Percentiles rank a stretch among this genome's conserved stretches.
Evolutionary conservation across 2,329 filamentous ascomycete species (phyloP).

Genomic region (Colletotrichum sansevieriae): DNA sequence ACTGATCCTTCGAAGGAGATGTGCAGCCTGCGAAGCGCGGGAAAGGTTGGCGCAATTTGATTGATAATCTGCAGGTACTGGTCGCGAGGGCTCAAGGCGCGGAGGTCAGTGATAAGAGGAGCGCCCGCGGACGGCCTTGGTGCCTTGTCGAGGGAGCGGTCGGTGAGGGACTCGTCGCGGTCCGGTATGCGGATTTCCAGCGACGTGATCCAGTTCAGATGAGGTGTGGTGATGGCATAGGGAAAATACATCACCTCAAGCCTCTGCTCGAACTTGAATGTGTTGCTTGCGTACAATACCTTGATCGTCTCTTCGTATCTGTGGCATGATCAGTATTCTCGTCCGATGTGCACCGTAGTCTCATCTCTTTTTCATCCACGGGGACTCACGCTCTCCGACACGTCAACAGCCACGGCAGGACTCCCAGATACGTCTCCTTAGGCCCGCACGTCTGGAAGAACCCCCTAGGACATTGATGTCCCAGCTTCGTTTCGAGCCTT

Average conservation of each 20-base stretch:
- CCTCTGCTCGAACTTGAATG: slow-evolving; percentile 41
- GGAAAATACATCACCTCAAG: slow-evolving; percentile 41
- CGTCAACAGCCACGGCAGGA: slow-evolving; percentile 39
- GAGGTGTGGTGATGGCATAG: slow-evolving; percentile 17
- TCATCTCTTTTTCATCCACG: background rate
- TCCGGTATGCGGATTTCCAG: slow-evolving; percentile 41
- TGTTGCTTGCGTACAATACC: slow-evolving; percentile 41
- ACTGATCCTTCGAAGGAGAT: slow-evolving; percentile 41
- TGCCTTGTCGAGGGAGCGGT: slow-evolving; percentile 31
- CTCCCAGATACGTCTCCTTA: slow-evolving; percentile 35
- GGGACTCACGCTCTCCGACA: slow-evolving; percentile 41
- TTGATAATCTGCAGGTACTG: slow-evolving; percentile 37
- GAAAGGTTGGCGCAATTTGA: slow-evolving; percentile 27
- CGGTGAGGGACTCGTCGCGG: slow-evolving; percentile 36
- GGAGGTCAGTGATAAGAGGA: slow-evolving; percentile 25
- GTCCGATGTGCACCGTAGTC: slow-evolving; percentile 13
- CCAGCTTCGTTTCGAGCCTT: slow-evolving; percentile 36
- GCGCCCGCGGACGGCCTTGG: slow-evolving; percentile 18
- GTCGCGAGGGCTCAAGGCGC: slow-evolving; percentile 21
- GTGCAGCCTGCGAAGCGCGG: slow-evolving; percentile 39
- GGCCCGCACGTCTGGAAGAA: slow-evolving; percentile 39
- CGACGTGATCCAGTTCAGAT: slow-evolving; percentile 39
- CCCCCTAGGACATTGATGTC: slow-evolving; percentile 38
- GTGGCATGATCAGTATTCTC: slow-evolving; percentile 14
- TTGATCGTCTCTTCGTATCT: slow-evolving; percentile 42